Conservation (phyloP, 2,329 filamentous ascomycete species). For the Dactylellina parvicollis region DNA sequence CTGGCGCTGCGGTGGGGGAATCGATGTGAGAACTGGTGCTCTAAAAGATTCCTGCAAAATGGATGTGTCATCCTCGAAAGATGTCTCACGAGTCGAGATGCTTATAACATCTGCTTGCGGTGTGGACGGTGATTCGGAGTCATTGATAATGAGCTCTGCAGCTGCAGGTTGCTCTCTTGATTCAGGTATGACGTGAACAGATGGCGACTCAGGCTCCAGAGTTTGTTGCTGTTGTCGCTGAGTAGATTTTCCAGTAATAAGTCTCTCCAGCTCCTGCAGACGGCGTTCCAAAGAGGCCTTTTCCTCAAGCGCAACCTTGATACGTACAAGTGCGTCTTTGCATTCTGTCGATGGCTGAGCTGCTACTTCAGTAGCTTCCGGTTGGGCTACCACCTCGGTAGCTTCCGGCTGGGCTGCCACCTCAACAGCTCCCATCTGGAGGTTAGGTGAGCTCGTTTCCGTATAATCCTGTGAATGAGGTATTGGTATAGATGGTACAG, state of each 20-base stretch:
- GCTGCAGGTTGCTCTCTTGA: conserved; percentile 6
- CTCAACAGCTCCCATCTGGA: not conserved
- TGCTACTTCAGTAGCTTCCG: too few species aligned
- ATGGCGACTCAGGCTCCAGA: not conserved
- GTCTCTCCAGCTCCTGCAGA: conserved; percentile 35
- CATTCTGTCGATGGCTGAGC: conserved; percentile 22
- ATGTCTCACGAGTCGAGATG: conserved; percentile 28
- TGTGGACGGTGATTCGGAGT: conserved; percentile 1
- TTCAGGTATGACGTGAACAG: conserved; percentile 8
- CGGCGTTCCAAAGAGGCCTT: conserved; percentile 42
- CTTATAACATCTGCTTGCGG: conserved; percentile 8
- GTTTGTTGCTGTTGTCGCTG: not conserved
- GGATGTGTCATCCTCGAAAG: conserved; percentile 42
- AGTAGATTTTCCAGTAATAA: conserved; percentile 31
- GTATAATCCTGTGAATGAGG: conserved; percentile 6
- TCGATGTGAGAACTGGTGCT: not conserved
- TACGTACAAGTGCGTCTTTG: conserved; percentile 46
- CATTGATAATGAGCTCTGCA: conserved; percentile 7
- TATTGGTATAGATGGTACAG: conserved; percentile 1
- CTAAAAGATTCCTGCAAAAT: conserved; percentile 4
- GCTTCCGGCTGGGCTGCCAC: not conserved
- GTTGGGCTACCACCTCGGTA: too few species aligned
- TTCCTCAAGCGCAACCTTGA: conserved; percentile 45
- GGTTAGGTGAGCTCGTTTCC: not conserved
- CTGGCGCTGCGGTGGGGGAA: conserved; percentile 25